phyloP scores from a whole-genome alignment of 768 basidiomycete genomes.

The Hygrocybe punicea region DNA sequence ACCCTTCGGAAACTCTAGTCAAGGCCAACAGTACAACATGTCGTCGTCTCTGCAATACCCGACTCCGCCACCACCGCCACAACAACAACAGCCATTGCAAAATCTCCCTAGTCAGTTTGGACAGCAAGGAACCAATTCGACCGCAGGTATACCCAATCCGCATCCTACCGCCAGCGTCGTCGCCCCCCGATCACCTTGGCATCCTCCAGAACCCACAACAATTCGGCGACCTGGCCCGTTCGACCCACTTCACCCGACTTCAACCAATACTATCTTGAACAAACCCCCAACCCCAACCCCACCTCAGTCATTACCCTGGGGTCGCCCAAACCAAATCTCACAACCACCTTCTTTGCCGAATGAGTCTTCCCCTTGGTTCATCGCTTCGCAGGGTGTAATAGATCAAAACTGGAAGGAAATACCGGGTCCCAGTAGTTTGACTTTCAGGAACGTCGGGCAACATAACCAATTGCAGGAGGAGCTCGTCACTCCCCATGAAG shows the following conservation, averaged over 20 bases:
- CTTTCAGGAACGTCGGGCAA: conserved; percentile 56
- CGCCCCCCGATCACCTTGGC: conserved; percentile 39
- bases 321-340: conserved; percentile 24
- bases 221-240: conserved; percentile 41
- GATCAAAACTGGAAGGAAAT: conserved; percentile 48
- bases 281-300: conserved; percentile 19
- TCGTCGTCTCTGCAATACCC: neutral
- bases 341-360: conserved; percentile 26
- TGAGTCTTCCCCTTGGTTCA: conserved; percentile 57
- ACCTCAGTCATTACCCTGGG: conserved; percentile 40
- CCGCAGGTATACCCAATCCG: neutral
- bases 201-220: conserved; percentile 24
- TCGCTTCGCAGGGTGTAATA: conserved; percentile 43
- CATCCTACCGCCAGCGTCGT: conserved; percentile 10
- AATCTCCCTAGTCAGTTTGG: neutral
- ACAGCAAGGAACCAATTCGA: conserved; percentile 8
- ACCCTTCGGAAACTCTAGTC: neutral
- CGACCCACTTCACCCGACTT: conserved; percentile 43
- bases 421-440: conserved; percentile 48
- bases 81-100: neutral
- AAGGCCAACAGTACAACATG: neutral
- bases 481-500: conserved; percentile 11
- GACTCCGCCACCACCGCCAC: neutral
- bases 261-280: conserved; percentile 33
- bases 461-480: conserved; percentile 50